phyloP scores from a whole-genome alignment of 805 yeast species.

The Pichia deserticola region DNA sequence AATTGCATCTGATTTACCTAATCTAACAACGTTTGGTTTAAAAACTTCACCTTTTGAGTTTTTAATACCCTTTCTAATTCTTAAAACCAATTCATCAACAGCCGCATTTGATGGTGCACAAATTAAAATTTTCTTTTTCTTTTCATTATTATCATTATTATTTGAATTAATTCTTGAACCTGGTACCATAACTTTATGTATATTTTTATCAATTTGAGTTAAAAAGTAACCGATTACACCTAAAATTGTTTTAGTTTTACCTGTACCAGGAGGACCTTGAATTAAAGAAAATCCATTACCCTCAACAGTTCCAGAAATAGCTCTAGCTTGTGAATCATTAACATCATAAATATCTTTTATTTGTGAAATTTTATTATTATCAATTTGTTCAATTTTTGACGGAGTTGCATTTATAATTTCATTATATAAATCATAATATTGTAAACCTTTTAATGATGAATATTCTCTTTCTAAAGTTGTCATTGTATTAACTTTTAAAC shows the following conservation, averaged over 20 bases:
- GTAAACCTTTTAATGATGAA: constrained; percentile 73
- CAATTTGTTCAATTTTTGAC: constrained; percentile 31
- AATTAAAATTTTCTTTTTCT: constrained; percentile 49
- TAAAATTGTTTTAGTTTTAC: constrained; percentile 93
- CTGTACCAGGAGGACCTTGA: constrained; percentile 99
- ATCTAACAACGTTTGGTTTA: constrained; percentile 66
- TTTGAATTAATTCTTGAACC: constrained; percentile 3
- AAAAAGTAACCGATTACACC: constrained; percentile 81
- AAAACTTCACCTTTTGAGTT: constrained; percentile 46
- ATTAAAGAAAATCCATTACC: constrained; percentile 78
- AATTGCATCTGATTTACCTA: constrained; percentile 86
- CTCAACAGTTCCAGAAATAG: constrained; percentile 66
- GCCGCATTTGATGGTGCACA: constrained; percentile 99
- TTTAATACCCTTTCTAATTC: constrained; percentile 67
- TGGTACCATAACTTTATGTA: constrained; percentile 10
- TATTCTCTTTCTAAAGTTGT: constrained; percentile 90
- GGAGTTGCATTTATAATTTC: constrained; percentile 65
- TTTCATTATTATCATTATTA: constrained; percentile 11
- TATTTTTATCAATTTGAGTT: constrained; percentile 24
- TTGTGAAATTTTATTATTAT: constrained; percentile 30
- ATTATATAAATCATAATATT: constrained; percentile 69
- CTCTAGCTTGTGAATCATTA: constrained; percentile 86
- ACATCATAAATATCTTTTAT: constrained; percentile 49
- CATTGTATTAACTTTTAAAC: constrained; percentile 76
- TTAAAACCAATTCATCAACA: constrained; percentile 85